Evolutionary conservation across 2,329 filamentous ascomycete genomes (phyloP).

Genomic region (Didymella pomorum): DNA sequence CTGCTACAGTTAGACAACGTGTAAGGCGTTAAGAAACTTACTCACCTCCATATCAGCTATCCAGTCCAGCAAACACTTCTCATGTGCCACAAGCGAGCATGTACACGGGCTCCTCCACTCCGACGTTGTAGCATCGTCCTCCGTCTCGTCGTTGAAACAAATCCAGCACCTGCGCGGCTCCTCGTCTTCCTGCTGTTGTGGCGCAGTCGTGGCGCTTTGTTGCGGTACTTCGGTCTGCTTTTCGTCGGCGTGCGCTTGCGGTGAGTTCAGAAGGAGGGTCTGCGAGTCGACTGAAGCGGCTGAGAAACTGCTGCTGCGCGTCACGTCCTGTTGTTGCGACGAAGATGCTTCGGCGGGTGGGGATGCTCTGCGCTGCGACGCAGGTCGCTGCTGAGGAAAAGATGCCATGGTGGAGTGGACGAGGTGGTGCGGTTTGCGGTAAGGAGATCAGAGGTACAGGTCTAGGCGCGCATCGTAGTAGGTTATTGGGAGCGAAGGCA

Average conservation of each 20-base stretch:
- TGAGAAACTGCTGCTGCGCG: conserved; percentile 49
- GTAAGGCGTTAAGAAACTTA: neutral
- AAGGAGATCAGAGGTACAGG: neutral
- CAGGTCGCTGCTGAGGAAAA: conserved; percentile 50
- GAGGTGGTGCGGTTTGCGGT: neutral
- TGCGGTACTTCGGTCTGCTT: conserved; percentile 25
- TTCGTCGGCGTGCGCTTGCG: conserved; percentile 28
- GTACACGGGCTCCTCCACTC: conserved; percentile 89
- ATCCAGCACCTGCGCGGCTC: conserved; percentile 70
- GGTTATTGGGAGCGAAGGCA: neutral
- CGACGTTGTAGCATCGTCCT: conserved; percentile 66
- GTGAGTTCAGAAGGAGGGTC: conserved; percentile 55
- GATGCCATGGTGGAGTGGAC: conserved; percentile 50
- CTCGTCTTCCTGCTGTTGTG: conserved; percentile 38
- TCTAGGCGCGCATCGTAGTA: conserved; percentile 1
- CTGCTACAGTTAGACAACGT: neutral
- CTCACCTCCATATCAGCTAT: conserved; percentile 80
- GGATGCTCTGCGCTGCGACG: conserved; percentile 45
- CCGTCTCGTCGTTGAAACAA: conserved; percentile 71
- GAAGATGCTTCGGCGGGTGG: conserved; percentile 31
- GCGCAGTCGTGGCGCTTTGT: conserved; percentile 23
- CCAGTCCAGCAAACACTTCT: conserved; percentile 89
- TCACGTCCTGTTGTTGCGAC: conserved; percentile 28
- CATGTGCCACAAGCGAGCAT: conserved; percentile 89
- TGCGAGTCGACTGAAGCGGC: conserved; percentile 56